Evolutionary conservation across 2,329 filamentous ascomycete species (phyloP).

Genomic region (Epichloe scottii): DNA sequence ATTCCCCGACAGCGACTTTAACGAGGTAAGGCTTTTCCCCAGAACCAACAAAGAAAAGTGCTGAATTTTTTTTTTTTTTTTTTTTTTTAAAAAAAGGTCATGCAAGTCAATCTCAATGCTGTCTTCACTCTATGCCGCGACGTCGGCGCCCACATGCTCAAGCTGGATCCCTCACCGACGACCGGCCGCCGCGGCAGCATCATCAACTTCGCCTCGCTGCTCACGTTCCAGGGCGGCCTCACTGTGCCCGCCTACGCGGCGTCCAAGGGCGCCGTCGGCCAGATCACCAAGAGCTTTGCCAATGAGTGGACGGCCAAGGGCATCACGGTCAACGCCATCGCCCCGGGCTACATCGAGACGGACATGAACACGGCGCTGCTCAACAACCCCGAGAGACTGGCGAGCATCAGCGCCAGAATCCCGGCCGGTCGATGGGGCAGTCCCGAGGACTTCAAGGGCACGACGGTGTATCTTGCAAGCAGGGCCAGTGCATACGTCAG

Average conservation of each 20-base stretch:
- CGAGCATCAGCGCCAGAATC: conserved; percentile 67
- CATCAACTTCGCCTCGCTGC: conserved; percentile 73
- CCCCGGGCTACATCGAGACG: conserved; percentile 83
- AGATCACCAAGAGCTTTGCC: conserved; percentile 71
- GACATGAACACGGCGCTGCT: conserved; percentile 86
- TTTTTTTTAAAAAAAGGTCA: conserved; percentile 33
- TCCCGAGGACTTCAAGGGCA: conserved; percentile 81
- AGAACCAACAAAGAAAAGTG: too few relatives aligned
- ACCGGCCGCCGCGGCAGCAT: conserved; percentile 54
- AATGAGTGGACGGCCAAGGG: conserved; percentile 80
- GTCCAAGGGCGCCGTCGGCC: conserved; percentile 71
- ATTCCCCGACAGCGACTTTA: conserved; percentile 69
- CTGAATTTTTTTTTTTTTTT: not conserved
- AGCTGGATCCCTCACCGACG: conserved; percentile 31
- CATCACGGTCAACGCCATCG: conserved; percentile 77
- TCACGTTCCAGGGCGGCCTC: conserved; percentile 77
- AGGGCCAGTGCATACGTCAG: conserved; percentile 69
- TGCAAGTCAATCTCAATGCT: conserved; percentile 76
- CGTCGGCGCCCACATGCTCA: conserved; percentile 67
- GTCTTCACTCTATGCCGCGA: conserved; percentile 72
- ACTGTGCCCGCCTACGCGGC: conserved; percentile 83
- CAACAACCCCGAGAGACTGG: conserved; percentile 54
- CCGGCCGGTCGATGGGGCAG: conserved; percentile 73
- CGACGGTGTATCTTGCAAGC: conserved; percentile 64
- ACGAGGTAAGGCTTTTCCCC: conserved; percentile 34